Percentiles rank a stretch among this genome's conserved stretches.
Evolutionary conservation across 352 stramenopile species (phyloP).

Genomic region (Pythium coloratum): DNA sequence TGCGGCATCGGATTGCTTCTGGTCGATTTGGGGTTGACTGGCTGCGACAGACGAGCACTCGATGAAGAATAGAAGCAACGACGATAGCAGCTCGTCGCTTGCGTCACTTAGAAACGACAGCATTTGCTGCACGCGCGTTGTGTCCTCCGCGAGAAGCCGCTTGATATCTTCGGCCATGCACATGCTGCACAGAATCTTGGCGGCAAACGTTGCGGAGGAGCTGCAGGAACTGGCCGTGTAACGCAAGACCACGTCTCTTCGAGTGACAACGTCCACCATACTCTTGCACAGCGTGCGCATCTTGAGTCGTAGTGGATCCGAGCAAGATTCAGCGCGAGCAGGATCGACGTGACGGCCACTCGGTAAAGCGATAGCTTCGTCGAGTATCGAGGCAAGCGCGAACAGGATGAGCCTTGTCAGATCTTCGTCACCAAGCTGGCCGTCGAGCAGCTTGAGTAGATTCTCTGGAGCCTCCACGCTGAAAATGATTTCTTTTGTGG

Average conservation of each 20-base stretch:
- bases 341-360: constrained; percentile 12
- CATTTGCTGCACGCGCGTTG: constrained; percentile 16
- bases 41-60: constrained; percentile 16
- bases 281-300: constrained; percentile 10
- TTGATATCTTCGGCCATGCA: constrained; percentile 9
- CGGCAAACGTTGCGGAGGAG: constrained; percentile 16
- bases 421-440: constrained; percentile 25
- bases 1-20: constrained; percentile 14
- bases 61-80: constrained; percentile 30
- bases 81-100: constrained; percentile 10
- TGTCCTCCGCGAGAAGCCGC: not conserved
- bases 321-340: not conserved
- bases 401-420: constrained; percentile 51
- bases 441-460: constrained; percentile 49
- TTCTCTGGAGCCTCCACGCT: constrained; percentile 45
- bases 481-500: constrained; percentile 49
- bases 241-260: constrained; percentile 9
- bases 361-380: constrained; percentile 31
- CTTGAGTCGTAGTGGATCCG: constrained; percentile 7
- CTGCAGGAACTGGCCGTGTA: not conserved
- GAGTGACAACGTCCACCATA: not conserved
- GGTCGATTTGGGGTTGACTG: not conserved
- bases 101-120: constrained; percentile 4
- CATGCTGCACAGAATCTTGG: constrained; percentile 19
- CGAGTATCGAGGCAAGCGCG: constrained; percentile 39